Base-by-base conservation (phyloP, 176 grass and related monocot species). In the Zea luxurians region DNA sequence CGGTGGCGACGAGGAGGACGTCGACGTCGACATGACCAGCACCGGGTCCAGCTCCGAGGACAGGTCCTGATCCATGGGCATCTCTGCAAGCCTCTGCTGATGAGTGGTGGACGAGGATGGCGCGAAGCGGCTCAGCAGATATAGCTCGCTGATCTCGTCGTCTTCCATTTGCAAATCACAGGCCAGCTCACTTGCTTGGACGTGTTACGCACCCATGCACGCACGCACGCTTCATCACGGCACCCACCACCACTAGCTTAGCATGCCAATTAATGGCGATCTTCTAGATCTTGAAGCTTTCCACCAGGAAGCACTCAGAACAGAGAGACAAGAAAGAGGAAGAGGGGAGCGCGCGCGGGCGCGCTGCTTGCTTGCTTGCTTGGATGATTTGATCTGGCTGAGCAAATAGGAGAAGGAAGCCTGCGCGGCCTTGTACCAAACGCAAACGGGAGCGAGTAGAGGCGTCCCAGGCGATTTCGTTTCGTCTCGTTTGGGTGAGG, bases 11-110 rank as follows among this genome's bases (percentile, higher is more conserved):
- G 85, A 80, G 7, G 88, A 93, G 75, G 90, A 81, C 16, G 84
- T 62, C 35, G 86, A 89, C 64, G 91, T 76, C 2, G 82, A 95
- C 27, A 84, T 85, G 45, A 91, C 83, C 66, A 88, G 79, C 55
- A 88, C 75, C 65, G 90, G 87, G 61, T 92, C 85, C 44, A 97
- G 78, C 88, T 89, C 90, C 79, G 85, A 80, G 34, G 78, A 93
- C 20, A 90, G 79, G 60, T 89, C 88, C 70, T 70, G 65, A 2
- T 93, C 93, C 93, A 97, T 97, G 70, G 12, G 52, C 6, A 8
- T 11, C 38, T 15, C 2, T 17, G n/a, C 0, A 2, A 8, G 13
- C 13, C 36, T 7, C 5, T 57, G 67, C 60, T 48, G 67, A 35
- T 10, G 59, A 21, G 38, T 0, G 2, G 62, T 48, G n/a, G 75